Base-by-base conservation (phyloP, 148 eudicot genomes). In the Cornus controversa region DNA sequence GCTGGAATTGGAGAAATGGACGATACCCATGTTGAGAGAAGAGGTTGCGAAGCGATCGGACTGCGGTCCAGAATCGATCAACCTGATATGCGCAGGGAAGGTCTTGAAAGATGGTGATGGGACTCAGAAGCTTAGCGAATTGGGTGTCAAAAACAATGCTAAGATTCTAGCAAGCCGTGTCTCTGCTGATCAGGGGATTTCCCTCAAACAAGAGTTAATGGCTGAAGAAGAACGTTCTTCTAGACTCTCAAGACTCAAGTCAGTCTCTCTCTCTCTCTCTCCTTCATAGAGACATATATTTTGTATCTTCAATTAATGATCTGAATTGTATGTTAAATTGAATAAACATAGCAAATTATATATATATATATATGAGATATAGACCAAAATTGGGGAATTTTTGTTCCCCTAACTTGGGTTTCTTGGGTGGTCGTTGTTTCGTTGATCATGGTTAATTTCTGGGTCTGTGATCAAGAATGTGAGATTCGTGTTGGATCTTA, bases 41-140 rank as follows among this genome's bases (percentile, higher is more conserved):
- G 91, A 90, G 60, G 78, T 95, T 10, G 88, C 86, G 5, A 81
- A 71, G 37, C 88, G 86, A 79, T 89, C 91, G 27, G 82, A 78
- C 77, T 82, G 77, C 18, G 68, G 60, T 3, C 78, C 90, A 0
- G 67, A 62, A 1, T 72, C 84, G 23, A 82, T 95, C 67, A 90
- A 91, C 72, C 85, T 95, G 20, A 95, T 95, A 13, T 91, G 77
- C 34, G 88, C 91, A 0, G 99, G 99, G n/a, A 90, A 88, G 71
- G 79, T 95, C 8, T 80, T 95, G 34, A 87, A 72, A 66, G 91
- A 89, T 73, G 82, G 84, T 34, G 94, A 88, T 67, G 87, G 84
- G 62, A 71, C 72, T 22, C 69, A 86, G 26, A 90, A 83, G 13
- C 74, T 95, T 72, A 26, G 60, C 47, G 84, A 89, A 78, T 75